Base-by-base conservation (phyloP, 177 flowering plant species). In the Telopea speciosissima region DNA sequence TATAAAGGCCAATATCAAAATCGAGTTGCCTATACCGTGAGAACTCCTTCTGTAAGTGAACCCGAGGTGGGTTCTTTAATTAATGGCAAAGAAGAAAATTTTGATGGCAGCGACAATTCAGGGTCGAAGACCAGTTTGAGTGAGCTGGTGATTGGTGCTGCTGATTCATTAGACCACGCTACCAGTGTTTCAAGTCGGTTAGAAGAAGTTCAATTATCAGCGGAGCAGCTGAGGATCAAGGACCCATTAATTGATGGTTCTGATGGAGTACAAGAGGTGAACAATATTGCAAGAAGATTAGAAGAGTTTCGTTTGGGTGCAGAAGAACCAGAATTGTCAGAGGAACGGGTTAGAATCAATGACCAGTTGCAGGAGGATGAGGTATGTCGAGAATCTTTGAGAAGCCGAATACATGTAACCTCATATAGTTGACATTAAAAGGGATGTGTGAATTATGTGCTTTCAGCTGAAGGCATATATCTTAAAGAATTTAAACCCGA, bases 301-400 rank as follows among this genome's bases (percentile, higher is more conserved):
- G 81, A 83, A 58, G 82, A 83, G 81, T 72, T 89, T 76, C 65
- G 24, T 54, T 68, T 85, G 68, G 76, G 79, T 3, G 69, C 56
- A 22, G 77, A 79, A 61, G 93, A 87, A 79, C 80, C 85, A 0
- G 84, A 82, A n/a, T 76, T 91, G 77, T 76, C 86, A 1, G 88
- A 83, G 66, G 96, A 93, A 62, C 81, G 80, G 74, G 79, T 85
- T 25, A 82, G 72, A 62, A 73, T 80, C 73, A 89, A 93, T 72
- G 86, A 88, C 63, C 91, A 88, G 73, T 76, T 81, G 76, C 98
- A 91, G 78, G 90, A 88, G 72, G 96, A 93, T 69, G 98, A 91
- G 96, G 98, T 91, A 82, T 68, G 54, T 73, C 22, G 4, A 17
- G 12, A 8, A 25, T 31, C n/a, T 31, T 26, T 62, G 22, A 19